Base-by-base conservation (phyloP, 176 grass and related monocot species). In the Cymbopogon citratus region DNA sequence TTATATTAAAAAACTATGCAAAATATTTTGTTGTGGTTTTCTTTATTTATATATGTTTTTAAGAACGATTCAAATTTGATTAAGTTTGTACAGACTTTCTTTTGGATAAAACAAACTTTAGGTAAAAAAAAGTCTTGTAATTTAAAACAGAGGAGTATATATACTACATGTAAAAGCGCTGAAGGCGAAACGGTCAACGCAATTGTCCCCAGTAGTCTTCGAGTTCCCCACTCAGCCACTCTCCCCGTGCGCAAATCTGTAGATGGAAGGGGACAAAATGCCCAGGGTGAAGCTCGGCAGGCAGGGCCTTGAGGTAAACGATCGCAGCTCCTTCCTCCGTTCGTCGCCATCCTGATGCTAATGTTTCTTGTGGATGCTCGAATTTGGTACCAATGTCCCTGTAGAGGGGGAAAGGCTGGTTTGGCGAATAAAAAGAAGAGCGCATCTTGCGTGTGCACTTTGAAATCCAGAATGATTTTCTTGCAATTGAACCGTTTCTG, bases 231-330 rank as follows among this genome's bases (percentile, higher is more conserved):
- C 8, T 14, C 7, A 6, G 24, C 1, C 18, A 18, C 28, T 18
- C 21, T 34, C 0, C 18, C 18, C 45, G 44, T 79, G 28, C 63
- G 57, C 39, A 33, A 52, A 75, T 79, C 66, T 66, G 54, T 24
- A 76, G 63, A 91, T 85, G 85, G 87, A 83, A 62, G 70, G 31
- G 60, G 71, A 60, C 13, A 63, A 80, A 51, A 87, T 89, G 63
- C 81, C 84, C 5, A 83, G 87, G 54, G 79, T 86, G 80, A 92
- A 81, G 82, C 86, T 92, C 49, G 87, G 92, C 26, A 68, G 79
- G 12, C 85, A 88, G 83, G 92, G 92, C 19, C 63, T 94, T 46
- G 82, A 92, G 92, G 92, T 92, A 81, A 38, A 6, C 18, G 29
- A 74, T 43, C 3, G 19, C 12, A 51, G 56, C 44, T 6, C 27